Base-by-base conservation (phyloP, 2,329 filamentous ascomycete genomes). In the Diaporthe citriasiana region DNA sequence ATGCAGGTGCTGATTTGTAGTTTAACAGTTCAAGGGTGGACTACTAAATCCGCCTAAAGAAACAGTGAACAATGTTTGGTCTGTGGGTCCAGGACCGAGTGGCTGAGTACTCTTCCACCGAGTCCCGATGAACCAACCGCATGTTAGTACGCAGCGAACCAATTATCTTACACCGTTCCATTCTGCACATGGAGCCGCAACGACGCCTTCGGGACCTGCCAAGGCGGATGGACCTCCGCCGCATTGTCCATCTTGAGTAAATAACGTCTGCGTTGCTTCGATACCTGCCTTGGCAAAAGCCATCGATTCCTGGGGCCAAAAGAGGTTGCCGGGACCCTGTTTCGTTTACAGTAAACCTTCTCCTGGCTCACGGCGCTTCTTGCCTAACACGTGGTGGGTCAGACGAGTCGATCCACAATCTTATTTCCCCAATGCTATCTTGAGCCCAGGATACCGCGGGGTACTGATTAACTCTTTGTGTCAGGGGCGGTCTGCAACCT, bases 151-250 rank as follows among this genome's bases (percentile, higher is more conserved):
- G 25, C 38, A 4, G 38, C 57, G 22, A 30, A 38, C 57, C 57
- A 63, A 63, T 63, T 63, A 45, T 66, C 60, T 66, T 66, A 51
- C 60, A 66, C 60, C 42, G 17, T 66, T 66, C 30, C 45, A 25
- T 25, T 51, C 13, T 50, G 42, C 30, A 6, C 30, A 1, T 12
- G 27, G 30, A 38, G 60, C 60, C 45, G 33, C 60, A 66, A 51
- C 45, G 42, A 27, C 60, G 27, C 30, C 27, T 25, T 50, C n/a
- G 60, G 60, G 19, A 66, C 42, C 60, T 25, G 42, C 60, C 60
- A 66, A 66, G 60, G 60, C 60, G 60, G 60, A 66, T 30, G 45
- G 13, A 19, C 60, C 9, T 35, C 60, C 60, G 27, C 60, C 60
- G 60, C 7, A 50, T 51, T 38, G 60, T 66, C 60, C 30, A 30